Conservation (phyloP, 306 rosid species). For the Cucumis cinereus region DNA sequence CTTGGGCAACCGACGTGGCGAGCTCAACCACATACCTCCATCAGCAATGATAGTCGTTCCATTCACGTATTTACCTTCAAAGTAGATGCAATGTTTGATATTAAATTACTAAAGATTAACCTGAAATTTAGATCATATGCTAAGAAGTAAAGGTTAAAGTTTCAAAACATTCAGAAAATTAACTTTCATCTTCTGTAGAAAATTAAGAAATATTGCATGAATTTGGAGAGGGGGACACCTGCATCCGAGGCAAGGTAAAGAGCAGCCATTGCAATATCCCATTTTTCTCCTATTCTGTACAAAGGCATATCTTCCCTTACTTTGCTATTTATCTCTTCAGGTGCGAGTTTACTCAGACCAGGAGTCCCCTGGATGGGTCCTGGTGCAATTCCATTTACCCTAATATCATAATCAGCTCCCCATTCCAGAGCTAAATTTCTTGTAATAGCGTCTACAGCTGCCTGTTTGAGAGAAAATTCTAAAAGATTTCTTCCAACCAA, state of each 20-base stretch:
- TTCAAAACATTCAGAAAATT: neutral
- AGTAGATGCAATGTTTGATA: neutral
- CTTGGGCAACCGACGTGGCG: constrained; percentile 62
- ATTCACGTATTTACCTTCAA: constrained; percentile 69
- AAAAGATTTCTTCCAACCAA: neutral
- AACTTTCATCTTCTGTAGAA: neutral
- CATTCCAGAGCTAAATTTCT: constrained; percentile 95
- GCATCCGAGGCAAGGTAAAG: constrained; percentile 76
- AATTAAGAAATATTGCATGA: neutral
- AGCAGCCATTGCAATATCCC: constrained; percentile 98
- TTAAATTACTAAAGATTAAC: neutral
- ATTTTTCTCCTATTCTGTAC: constrained; percentile 69
- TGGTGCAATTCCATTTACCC: constrained; percentile 92
- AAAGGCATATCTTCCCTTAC: constrained; percentile 44
- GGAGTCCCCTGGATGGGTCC: constrained; percentile 85
- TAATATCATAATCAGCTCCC: constrained; percentile 86
- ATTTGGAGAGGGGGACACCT: constrained; percentile 28
- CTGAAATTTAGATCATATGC: constrained; percentile 1
- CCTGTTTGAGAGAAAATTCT: constrained; percentile 32
- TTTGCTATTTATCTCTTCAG: constrained; percentile 45
- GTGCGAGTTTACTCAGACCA: constrained; percentile 78
- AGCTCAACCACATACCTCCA: constrained; percentile 92
- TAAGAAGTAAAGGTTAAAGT: neutral
- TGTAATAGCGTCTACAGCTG: constrained; percentile 86
- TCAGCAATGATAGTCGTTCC: constrained; percentile 58